Evolutionary conservation across 179 eudicot species (phyloP), one percentile per base, ranked within the genome.

Genomic region (Nepenthes alata): DNA sequence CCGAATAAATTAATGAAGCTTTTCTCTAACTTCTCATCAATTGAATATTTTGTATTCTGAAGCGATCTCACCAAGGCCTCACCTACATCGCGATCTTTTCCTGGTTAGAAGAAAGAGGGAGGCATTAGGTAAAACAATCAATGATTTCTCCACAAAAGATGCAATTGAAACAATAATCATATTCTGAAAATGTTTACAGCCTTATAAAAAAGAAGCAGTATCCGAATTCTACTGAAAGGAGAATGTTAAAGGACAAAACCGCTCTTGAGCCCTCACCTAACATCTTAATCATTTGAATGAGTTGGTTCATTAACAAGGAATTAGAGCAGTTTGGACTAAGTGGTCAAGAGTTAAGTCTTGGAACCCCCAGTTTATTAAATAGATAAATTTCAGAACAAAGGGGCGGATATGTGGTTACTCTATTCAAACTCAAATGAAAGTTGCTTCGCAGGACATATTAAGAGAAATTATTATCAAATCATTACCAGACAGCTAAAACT

Each of bases 41-140:
- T 70, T 47, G 95, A 78, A 72, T 77, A 83, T 63, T 78, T 79
- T 38, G 86, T 78, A 45, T 85, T 83, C 66, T 93, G 97, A 65
- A 93, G 88, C 57, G 90, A 80, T 64, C 80, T 83, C 51, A 93
- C 94, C 73, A 93, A 62, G 61, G 69, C 89, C 69, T 71, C 89
- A 55, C 99, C 99, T 58, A 82, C 80, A 74, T 90, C 99, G 49
- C 61, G 72, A 6, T 66, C 72, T 44, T 80, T 83, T 37, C 83
- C 97, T 93, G 1, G 25, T 25, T 1, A 25, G 25, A 25, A 25
- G 25, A 25, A 25, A 25, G 25, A 25, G 25, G 25, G 25, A 25
- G 25, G 25, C 25, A 25, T 25, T 25, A 25, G 25, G 25, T 25
- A 1, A 25, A 25, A 25, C 25, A 25, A 25, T 25, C 25, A 25